Base-by-base conservation (phyloP, 2,329 filamentous ascomycete genomes). In the Zelopaecilomyces penicillatus region DNA sequence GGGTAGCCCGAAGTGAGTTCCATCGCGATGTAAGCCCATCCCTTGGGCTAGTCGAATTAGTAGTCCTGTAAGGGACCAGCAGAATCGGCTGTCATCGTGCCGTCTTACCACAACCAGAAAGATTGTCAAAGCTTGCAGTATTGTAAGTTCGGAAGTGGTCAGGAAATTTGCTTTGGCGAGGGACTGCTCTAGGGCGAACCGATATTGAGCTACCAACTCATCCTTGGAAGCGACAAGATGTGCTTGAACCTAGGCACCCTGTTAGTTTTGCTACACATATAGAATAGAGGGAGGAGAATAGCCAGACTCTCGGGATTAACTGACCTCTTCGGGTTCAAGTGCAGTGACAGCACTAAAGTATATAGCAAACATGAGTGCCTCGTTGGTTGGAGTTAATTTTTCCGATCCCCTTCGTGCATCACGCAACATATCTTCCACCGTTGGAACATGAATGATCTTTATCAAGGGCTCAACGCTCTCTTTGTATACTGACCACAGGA, bases 391-490 rank as follows among this genome's bases (percentile, higher is more conserved):
- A 0, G 68, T 71, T 1, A 88, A 68, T 30, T 69, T 76, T 37
- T 78, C 71, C 12, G 81, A 66, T 44, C 80, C 76, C 34, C 71
- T 73, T 32, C 78, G 71, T 1, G 82, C 71, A n/a, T 78, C 71
- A 12, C 80, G 71, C 33, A 88, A 72, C 1, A 78, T 67, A 29
- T 73, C 72, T 46, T 78, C 77, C 58, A 81, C 75, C 3, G 80
- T 80, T 0, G 83, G 85, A 0, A 84, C 68, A 57, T 90, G 85
- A 6, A 88, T 57, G 9, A 88, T 69, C 58, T 87, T 88, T 54
- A 85, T 70, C 7, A 88, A 62, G 0, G 84, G 82, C 54, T 89
- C 83, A 6, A 89, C 83, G 42, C 85, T 87, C 51, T 87, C 81
- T 50, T 82, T 75, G 61, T 79, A 89, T 8, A 81, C 71, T 41